A percentile compares a stretch with the other conserved stretches of the same genome.
These are phyloP conservation scores for Backusella parvicylindrica DNA, from an alignment of 192 early-diverging fungal species.

Conservation along the genomic window DNA sequence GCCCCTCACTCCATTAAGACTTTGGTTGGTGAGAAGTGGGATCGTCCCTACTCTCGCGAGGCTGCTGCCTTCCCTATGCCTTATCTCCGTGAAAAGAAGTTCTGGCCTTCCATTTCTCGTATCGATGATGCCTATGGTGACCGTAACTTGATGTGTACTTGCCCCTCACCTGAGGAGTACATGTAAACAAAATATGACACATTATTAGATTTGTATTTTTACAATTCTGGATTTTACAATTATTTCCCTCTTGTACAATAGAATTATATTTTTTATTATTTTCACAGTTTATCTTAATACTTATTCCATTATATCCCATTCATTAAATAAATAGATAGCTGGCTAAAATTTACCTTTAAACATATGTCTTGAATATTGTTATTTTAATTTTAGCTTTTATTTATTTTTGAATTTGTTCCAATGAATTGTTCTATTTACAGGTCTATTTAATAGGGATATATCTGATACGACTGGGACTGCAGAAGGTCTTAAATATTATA, in stretches of 20 bases:
- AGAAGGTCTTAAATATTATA: constrained; percentile 9
- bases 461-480: neutral
- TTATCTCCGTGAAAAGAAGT: constrained; percentile 84
- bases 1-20: constrained; percentile 85
- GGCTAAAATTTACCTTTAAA: neutral
- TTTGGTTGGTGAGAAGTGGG: constrained; percentile 82
- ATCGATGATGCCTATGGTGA: constrained; percentile 97
- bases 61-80: constrained; percentile 89
- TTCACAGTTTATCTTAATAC: neutral
- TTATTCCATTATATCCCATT: neutral
- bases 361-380: neutral
- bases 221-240: neutral
- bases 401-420: constrained; percentile 9
- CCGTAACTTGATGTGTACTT: constrained; percentile 91
- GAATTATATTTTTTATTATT: constrained; percentile 11
- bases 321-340: neutral
- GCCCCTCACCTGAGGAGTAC: constrained; percentile 89
- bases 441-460: neutral
- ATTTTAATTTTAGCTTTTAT: neutral
- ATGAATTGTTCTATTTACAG: neutral
- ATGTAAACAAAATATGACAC: neutral
- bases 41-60: constrained; percentile 81
- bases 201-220: neutral
- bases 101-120: constrained; percentile 94
- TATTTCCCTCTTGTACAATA: neutral